These are phyloP conservation scores for Pythium phragmiticola DNA, from an alignment of 352 stramenopile genomes.

Conservation along the genomic window DNA sequence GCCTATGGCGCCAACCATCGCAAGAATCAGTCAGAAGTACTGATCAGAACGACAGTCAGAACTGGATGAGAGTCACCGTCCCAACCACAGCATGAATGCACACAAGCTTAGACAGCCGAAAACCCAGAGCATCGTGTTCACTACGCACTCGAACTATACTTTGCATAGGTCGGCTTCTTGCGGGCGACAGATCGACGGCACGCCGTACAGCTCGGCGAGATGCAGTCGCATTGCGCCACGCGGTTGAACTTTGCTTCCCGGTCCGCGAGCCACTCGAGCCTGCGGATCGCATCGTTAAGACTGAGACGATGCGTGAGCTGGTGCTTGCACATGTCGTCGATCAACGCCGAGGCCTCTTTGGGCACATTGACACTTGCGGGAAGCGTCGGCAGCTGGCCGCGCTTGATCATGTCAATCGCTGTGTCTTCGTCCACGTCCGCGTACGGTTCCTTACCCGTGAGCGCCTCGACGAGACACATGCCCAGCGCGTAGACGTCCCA, in stretches of 20 bases:
- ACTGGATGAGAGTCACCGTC: no score
- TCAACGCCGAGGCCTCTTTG: conserved; percentile 13
- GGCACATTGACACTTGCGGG: conserved; percentile 10
- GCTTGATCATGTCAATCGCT: conserved; percentile 9
- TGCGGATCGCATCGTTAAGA: conserved; percentile 15
- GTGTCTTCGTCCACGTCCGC: conserved; percentile 12
- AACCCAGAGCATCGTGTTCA: no score
- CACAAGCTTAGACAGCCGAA: no score
- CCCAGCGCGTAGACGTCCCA: conserved; percentile 34
- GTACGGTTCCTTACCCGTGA: neutral
- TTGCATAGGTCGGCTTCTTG: no score
- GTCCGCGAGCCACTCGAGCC: conserved; percentile 7
- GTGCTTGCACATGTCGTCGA: conserved; percentile 6
- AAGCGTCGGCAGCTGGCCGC: conserved; percentile 9
- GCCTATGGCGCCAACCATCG: no score
- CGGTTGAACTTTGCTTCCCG: conserved; percentile 6
- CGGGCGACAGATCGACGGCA: conserved; percentile 10
- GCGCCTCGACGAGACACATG: conserved; percentile 35
- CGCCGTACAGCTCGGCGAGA: conserved; percentile 13
- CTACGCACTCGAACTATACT: no score
- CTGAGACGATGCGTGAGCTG: conserved; percentile 9
- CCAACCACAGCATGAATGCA: no score
- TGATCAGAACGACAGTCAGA: no score
- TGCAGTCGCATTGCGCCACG: conserved; percentile 10
- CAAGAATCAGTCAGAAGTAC: no score